phyloP scores from a whole-genome alignment of 2,329 filamentous ascomycete genomes.

The Aspergillus uvarum region DNA sequence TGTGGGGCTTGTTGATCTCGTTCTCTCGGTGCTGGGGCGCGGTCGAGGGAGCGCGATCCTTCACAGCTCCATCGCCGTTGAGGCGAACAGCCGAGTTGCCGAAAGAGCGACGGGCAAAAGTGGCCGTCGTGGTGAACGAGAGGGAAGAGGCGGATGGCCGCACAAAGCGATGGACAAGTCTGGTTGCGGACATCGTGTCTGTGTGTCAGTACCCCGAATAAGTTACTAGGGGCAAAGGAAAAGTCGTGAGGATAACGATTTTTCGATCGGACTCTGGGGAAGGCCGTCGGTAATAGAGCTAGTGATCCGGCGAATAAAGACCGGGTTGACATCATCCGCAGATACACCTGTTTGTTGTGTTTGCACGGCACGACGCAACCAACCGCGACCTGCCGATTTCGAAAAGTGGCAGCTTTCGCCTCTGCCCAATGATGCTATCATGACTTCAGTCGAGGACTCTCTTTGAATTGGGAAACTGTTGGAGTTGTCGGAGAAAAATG shows the following conservation, averaged over 20 bases:
- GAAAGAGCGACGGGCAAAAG: slow-evolving; percentile 31
- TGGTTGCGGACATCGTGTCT: slow-evolving; percentile 47
- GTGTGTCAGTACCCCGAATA: not conserved
- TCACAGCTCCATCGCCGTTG: slow-evolving; percentile 49
- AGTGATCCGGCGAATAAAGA: slow-evolving; percentile 14
- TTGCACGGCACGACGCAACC: slow-evolving; percentile 27
- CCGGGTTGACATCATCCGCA: slow-evolving; percentile 41
- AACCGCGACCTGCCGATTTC: slow-evolving; percentile 16
- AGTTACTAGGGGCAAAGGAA: no score
- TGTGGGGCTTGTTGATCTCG: slow-evolving; percentile 58
- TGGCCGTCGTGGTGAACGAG: slow-evolving; percentile 23
- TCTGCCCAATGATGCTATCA: not conserved
- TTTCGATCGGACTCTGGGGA: not conserved
- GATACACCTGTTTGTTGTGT: slow-evolving; percentile 37
- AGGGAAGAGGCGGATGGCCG: slow-evolving; percentile 36
- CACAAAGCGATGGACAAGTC: slow-evolving; percentile 47
- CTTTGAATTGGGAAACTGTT: not conserved
- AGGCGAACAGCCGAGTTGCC: slow-evolving; percentile 31
- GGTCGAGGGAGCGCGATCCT: slow-evolving; percentile 54
- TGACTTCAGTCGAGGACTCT: not conserved
- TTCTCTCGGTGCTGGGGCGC: slow-evolving; percentile 55
- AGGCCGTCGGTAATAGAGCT: not conserved
- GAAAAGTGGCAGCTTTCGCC: slow-evolving; percentile 7
- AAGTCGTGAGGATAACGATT: not conserved
- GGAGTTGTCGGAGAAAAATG: not conserved